phyloP scores from a whole-genome alignment of 2,329 filamentous ascomycete genomes.

The Ceratocystis ficicola region DNA sequence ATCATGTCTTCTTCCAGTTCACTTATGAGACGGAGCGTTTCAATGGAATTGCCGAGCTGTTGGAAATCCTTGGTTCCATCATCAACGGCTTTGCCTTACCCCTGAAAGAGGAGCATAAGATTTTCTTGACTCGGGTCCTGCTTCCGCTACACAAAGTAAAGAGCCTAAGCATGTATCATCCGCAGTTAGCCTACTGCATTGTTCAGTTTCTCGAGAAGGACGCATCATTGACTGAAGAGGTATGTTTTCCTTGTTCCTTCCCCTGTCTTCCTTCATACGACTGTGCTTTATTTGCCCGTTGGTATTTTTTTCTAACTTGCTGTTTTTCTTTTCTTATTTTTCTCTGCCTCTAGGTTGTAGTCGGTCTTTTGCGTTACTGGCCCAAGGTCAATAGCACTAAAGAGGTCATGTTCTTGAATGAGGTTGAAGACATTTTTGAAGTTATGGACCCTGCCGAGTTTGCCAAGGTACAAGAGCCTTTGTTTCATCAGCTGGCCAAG shows the following conservation, averaged over 20 bases:
- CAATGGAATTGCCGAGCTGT: conserved; percentile 91
- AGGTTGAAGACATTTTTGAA: conserved; percentile 98
- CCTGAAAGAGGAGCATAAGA: conserved; percentile 95
- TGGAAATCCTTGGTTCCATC: conserved; percentile 95
- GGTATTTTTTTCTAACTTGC: not conserved
- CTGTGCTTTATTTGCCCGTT: not conserved
- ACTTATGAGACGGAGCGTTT: conserved; percentile 97
- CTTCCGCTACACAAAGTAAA: conserved; percentile 96
- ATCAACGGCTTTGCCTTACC: conserved; percentile 97
- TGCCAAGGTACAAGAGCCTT: conserved; percentile 91
- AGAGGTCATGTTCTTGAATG: conserved; percentile 98
- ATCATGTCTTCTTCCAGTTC: conserved; percentile 99
- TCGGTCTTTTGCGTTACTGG: conserved; percentile 92
- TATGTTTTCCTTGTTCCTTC: conserved; percentile 33
- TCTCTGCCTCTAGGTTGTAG: conserved; percentile 54
- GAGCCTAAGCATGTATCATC: conserved; percentile 99
- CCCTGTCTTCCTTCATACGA: conserved; percentile 21
- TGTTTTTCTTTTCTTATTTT: conserved; percentile 23
- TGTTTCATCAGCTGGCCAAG: conserved; percentile 95
- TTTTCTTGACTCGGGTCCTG: conserved; percentile 86
- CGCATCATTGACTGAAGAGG: conserved; percentile 90
- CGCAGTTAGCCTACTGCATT: conserved; percentile 95
- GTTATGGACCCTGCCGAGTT: conserved; percentile 99
- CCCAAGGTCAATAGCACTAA: conserved; percentile 99
- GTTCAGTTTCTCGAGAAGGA: conserved; percentile 98